Conservation (phyloP, 306 rosid genomes). For the Cajanus cajan region DNA sequence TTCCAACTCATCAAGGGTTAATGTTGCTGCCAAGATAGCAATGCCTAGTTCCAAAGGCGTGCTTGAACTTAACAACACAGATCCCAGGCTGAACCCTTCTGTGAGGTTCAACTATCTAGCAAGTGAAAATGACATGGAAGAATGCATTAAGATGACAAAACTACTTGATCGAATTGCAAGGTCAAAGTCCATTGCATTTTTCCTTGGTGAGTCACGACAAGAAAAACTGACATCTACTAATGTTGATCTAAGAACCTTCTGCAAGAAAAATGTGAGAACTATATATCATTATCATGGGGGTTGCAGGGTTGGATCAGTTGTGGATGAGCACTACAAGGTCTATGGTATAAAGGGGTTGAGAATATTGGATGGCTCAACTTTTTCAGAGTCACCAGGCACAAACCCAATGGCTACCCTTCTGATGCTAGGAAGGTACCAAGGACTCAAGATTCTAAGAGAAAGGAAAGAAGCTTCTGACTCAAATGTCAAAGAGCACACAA, state of each 20-base stretch:
- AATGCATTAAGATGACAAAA: constrained; percentile 52
- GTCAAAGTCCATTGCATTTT: constrained; percentile 53
- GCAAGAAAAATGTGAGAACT: constrained; percentile 60
- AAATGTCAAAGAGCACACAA: constrained; percentile 1
- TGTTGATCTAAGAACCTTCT: constrained; percentile 42
- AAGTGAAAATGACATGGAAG: constrained; percentile 44
- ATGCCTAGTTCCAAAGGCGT: constrained; percentile 57
- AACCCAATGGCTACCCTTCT: constrained; percentile 73
- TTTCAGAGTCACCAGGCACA: constrained; percentile 70
- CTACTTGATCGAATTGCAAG: constrained; percentile 52
- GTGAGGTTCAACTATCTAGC: constrained; percentile 71
- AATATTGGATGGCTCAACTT: constrained; percentile 72
- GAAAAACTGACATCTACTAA: constrained; percentile 32
- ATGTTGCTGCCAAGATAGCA: constrained; percentile 63
- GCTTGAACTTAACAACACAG: constrained; percentile 53
- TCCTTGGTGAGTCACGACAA: constrained; percentile 42
- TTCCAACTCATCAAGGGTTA: constrained; percentile 49
- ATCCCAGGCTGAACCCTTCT: constrained; percentile 64
- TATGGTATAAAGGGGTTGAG: constrained; percentile 49
- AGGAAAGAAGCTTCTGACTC: constrained; percentile 19
- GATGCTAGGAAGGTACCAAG: constrained; percentile 83
- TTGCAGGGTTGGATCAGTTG: constrained; percentile 55
- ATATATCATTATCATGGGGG: constrained; percentile 81
- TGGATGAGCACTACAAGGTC: constrained; percentile 56
- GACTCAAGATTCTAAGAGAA: constrained; percentile 54